Evolutionary conservation across 169 alveolate genomes (phyloP), one percentile per base, ranked within the genome.

Genomic region (Eimeria maxima): DNA sequence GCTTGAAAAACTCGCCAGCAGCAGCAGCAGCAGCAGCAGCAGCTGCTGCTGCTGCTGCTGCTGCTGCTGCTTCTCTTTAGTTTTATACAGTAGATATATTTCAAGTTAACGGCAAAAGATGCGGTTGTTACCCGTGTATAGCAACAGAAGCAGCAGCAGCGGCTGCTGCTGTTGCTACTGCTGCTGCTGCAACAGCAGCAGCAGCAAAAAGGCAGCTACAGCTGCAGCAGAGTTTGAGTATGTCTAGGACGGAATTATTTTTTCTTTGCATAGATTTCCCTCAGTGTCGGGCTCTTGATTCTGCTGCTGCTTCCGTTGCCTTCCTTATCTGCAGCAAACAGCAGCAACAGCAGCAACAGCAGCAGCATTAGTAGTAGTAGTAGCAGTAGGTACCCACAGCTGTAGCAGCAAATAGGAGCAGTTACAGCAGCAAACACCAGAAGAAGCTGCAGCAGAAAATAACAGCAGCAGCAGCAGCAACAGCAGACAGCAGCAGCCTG

Each of bases 11-110:
- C 57, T 50, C 5, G 57, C 47, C 27, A 69, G 80, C 80, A 69
- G 80, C 80, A 69, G 45, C 80, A 69, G 80, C 80, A 69, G 80
- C 45, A 4, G 44, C 38, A 69, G 67, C 67, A 13, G 67, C 67
- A 57, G 67, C 67, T 8, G 67, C 22, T 57, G 67, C 67, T 57
- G 67, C 67, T 57, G 16, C 67, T 13, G 67, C 67, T 57, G 67
- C 67, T 57, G 67, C 67, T 57, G 67, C n/a, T 14, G 18, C n/a
- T n/a, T n/a, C n/a, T n/a, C n/a, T n/a, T n/a, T n/a, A 14, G 22
- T 18, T 57, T 13, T 57, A 18, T 57, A 57, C 10, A 57, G 67
- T 13, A 18, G 67, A 57, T 5, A 57, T 14, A 5, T 57, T 14
- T 57, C 18, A 16, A 57, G 67, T 57, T 57, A 18, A 57, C 10